Base-by-base conservation (phyloP, 352 stramenopile genomes). In the Globisporangium mamillatum region DNA sequence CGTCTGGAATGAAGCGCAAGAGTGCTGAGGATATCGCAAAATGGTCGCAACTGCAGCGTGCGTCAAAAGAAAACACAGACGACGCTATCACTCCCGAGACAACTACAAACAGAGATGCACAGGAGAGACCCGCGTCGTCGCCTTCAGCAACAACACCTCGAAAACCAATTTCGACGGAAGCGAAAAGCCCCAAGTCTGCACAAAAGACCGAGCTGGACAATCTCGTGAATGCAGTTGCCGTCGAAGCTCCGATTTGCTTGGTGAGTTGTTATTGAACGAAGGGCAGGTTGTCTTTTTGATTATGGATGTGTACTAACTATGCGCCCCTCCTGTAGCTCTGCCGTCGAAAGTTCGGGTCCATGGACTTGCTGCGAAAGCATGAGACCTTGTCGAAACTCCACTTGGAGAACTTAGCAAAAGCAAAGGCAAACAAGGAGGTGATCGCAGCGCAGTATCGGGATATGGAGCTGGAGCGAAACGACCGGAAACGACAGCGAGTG, bases 21-120 rank as follows among this genome's bases (percentile, higher is more conserved):
- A 90, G 76, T 61, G 83, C 82, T n/a, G 60, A 80, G 22, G 82
- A 95, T 64, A 95, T 94, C 48, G 88, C 86, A 8, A 93, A 93
- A 67, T 95, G 86, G 88, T 93, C 86, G 1, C 86, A 90, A 38
- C 72, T 81, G 4, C 84, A 92, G 53, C 62, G 61, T 1, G 67
- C 77, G 34, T 59, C 69, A 6, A 79, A 72, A 22, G 71, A 73
- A 12, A 52, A 72, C 10, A 72, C 74, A 53, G 32, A 54, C 9
- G 32, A 75, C 22, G 38, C 36, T 6, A 24, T 1, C 36, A 18
- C 6, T 52, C 8, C 44, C 18, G 18, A 52, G 18, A 52, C 44
- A 24, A 3, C 44, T 52, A 8, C 44, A 4, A 52, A 24, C 18
- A 50, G 41, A 50, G 18, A 10, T 22, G 44, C 44, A 46, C 14